Evolutionary conservation across 495 filamentous ascomycete genomes (phyloP).

Genomic region (Arthonia radiata): DNA sequence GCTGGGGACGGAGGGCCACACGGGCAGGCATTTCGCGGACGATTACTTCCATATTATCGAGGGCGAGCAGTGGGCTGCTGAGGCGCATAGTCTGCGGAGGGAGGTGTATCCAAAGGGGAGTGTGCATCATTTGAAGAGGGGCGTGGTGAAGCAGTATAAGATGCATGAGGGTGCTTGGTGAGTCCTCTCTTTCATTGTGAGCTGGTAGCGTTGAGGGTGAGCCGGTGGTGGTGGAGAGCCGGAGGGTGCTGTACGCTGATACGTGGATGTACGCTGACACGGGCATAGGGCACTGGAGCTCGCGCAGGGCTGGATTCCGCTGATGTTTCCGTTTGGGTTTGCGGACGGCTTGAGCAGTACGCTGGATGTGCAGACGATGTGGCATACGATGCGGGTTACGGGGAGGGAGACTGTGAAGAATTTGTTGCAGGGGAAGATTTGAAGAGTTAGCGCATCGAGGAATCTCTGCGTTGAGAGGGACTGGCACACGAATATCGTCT

Average conservation of each 20-base stretch:
- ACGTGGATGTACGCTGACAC: too few relatives aligned
- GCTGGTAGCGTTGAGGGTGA: too few relatives aligned
- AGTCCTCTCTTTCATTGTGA: too few relatives aligned
- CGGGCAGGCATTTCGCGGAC: slow-evolving; percentile 65
- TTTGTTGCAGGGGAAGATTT: slow-evolving; percentile 46
- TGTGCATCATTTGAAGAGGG: slow-evolving; percentile 54
- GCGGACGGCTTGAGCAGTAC: slow-evolving; percentile 54
- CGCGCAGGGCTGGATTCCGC: slow-evolving; percentile 72
- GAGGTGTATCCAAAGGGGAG: slow-evolving; percentile 51
- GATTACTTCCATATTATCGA: slow-evolving; percentile 80
- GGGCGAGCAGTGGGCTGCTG: slow-evolving; percentile 48
- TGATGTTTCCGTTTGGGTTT: slow-evolving; percentile 71
- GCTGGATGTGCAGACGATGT: slow-evolving; percentile 31
- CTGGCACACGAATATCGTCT: too few relatives aligned
- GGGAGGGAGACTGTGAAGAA: slow-evolving; percentile 49
- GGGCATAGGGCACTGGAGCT: slow-evolving; percentile 80
- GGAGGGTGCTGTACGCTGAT: too few relatives aligned
- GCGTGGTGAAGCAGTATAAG: slow-evolving; percentile 64
- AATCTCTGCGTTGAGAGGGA: too few relatives aligned
- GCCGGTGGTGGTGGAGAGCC: too few relatives aligned
- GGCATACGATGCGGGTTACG: slow-evolving; percentile 46
- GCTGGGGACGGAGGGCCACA: slow-evolving; percentile 72
- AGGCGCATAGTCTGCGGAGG: slow-evolving; percentile 40
- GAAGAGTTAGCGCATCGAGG: too few relatives aligned
- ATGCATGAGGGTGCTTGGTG: slow-evolving; percentile 50